Base-by-base conservation (phyloP, 2,329 filamentous ascomycete genomes). In the Tolypocladium tropicale region DNA sequence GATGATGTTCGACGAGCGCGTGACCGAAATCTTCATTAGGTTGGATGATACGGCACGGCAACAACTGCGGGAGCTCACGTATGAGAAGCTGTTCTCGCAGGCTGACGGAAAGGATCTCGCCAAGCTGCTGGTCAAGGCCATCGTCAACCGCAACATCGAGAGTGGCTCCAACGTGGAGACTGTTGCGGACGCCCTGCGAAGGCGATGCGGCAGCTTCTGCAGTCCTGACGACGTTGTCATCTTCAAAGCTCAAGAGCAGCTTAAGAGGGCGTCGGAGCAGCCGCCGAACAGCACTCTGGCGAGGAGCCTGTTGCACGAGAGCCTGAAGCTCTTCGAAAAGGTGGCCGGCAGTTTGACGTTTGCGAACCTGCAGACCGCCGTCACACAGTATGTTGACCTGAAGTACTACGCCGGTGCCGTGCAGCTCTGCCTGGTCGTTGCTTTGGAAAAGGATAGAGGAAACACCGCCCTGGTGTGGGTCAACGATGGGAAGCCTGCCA, bases 141-240 rank as follows among this genome's bases (percentile, higher is more conserved):
- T 99, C 65, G 94, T 99, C 55, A 97, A 97, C 70, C 86, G 92
- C 65, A 99, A 96, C 70, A 99, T 99, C 64, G 89, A 93, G 57
- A 96, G 90, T 65, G 94, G 95, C 11, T 93, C 92, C 5, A 99
- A 97, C 60, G 93, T 99, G 23, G 95, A 99, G 73, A 96, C 92
- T 0, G 91, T 99, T 28, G 93, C 94, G 0, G 94, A 99, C 71
- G 90, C 92, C n/a, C 76, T 99, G 53, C 83, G 94, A 51, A 82
- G 94, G 63, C 84, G 92, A 64, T 99, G 94, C 64, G 95, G 94
- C 59, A 96, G 89, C 72, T 99, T 99, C 79, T 99, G 94, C 71
- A 96, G 92, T 65, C 86, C 93, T 0, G 93, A 99, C 61, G 94
- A 99, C 74, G 94, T 97, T 2, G 85, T 97, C 61, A 93, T 96